Base-by-base conservation (phyloP, 2,329 filamentous ascomycete species). In the Cryphonectria parasitica region DNA sequence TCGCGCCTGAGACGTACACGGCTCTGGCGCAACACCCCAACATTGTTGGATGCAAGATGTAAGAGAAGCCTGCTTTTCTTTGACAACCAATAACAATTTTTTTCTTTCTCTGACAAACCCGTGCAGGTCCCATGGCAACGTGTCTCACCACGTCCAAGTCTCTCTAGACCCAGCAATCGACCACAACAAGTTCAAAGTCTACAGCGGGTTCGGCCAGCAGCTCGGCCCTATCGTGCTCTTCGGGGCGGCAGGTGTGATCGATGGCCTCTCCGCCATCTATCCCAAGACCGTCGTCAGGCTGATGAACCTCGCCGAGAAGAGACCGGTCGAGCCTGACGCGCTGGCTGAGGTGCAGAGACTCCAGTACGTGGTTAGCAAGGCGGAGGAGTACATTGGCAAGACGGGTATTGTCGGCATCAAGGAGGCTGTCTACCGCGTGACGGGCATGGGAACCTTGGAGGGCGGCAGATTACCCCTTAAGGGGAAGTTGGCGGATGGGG, bases 11-110 rank as follows among this genome's bases (percentile, higher is more conserved):
- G 63, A 89, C 88, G 2, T 90, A 90, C 77, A 85, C 80, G 34
- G 77, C 74, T 7, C 84, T 92, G 61, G 87, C 90, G 2, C 80
- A 83, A 65, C 88, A 91, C 77, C 85, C 86, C 43, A 91, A 90
- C 73, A 91, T 92, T 70, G 89, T 91, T 0, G 90, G 90, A 69
- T 89, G 87, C 80, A 92, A 92, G 80, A 87, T 92, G 77, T 78
- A 70, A 70, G 75, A 67, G 15, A 70, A 68, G 15, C 41, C 19
- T 25, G 19, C 19, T 28, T 43, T 54, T 0, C 54, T 7, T 6
- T 3, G 34, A 34, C 34, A 34, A n/a, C n/a, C n/a, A 34, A 34
- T 6, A 34, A 1, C 34, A 6, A 3, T 34, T 34, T 34, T 34
- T 34, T 6, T 6, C 34, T 34, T 6, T 11, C 28, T 7, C 19